Evolutionary conservation across 768 basidiomycete genomes (phyloP).

Genomic region (Amyloporia xantha): DNA sequence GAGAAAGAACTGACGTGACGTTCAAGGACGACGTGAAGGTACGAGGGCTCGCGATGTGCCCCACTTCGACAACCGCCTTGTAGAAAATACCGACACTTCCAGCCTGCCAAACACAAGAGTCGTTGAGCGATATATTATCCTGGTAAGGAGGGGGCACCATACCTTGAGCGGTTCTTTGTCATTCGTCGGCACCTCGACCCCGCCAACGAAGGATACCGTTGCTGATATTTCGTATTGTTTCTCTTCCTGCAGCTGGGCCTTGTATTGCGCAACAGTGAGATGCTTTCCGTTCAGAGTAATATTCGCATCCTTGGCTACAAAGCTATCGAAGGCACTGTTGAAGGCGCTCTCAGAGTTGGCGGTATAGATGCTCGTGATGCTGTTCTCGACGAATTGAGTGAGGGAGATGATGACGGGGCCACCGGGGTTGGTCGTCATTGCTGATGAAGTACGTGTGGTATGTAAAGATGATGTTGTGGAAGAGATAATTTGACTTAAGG

Average conservation of each 20-base stretch:
- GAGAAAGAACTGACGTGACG: no score
- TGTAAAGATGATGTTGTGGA: no score
- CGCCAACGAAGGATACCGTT: constrained; percentile 22
- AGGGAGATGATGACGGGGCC: constrained; percentile 33
- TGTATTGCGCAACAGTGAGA: constrained; percentile 34
- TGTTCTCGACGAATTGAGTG: constrained; percentile 34
- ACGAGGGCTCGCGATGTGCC: no score
- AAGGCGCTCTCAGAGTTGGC: constrained; percentile 33
- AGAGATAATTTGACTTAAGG: no score
- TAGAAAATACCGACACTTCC: no score
- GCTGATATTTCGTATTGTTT: constrained; percentile 20
- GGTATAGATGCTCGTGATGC: constrained; percentile 30
- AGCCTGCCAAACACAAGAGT: no score
- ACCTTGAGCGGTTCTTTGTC: background rate
- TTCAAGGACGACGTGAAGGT: no score
- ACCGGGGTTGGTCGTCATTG: background rate
- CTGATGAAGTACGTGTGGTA: no score
- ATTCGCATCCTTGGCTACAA: constrained; percentile 30
- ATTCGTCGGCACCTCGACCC: constrained; percentile 11
- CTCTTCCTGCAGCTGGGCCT: constrained; percentile 27
- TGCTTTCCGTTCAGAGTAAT: constrained; percentile 37
- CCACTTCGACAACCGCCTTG: no score
- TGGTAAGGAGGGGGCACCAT: background rate
- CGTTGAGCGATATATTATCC: no score
- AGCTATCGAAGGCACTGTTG: constrained; percentile 33